Percentiles rank a stretch among this genome's conserved stretches.
Conservation (phyloP, 306 rosid species). For the Citrullus mucosospermus region DNA sequence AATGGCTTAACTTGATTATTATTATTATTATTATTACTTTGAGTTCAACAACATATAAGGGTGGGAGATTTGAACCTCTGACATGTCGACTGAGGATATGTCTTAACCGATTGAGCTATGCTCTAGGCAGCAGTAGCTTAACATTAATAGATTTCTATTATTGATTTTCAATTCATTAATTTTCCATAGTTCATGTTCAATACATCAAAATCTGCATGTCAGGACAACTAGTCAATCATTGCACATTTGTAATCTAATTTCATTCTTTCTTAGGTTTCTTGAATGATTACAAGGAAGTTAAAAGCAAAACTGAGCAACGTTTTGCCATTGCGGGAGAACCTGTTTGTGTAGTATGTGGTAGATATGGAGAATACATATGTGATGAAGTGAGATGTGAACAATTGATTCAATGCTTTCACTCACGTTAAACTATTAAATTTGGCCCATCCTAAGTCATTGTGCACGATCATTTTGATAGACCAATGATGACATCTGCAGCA, state of each 20-base stretch:
- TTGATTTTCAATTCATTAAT: neutral
- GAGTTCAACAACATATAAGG: too few species aligned
- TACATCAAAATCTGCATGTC: neutral
- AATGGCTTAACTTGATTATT: neutral
- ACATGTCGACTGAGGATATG: too few species aligned
- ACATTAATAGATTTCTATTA: neutral
- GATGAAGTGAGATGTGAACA: constrained; percentile 39
- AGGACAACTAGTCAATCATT: neutral
- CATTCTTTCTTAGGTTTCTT: constrained; percentile 17
- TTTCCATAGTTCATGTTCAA: neutral
- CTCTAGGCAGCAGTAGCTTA: neutral
- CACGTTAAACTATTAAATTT: neutral
- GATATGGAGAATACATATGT: constrained; percentile 85
- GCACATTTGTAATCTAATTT: constrained; percentile 1
- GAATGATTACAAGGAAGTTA: constrained; percentile 28
- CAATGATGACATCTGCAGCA: constrained; percentile 76
- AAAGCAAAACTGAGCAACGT: constrained; percentile 55
- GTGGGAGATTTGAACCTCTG: too few species aligned
- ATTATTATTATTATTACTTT: too few species aligned
- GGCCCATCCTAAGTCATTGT: constrained; percentile 4
- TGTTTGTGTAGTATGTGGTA: constrained; percentile 66
- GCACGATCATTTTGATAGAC: constrained; percentile 39
- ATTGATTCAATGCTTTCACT: neutral
- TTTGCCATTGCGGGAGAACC: constrained; percentile 70
- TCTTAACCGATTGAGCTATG: too few species aligned